These are phyloP conservation scores for Globisporangium lucens DNA, from an alignment of 352 stramenopile genomes.

Conservation along the genomic window DNA sequence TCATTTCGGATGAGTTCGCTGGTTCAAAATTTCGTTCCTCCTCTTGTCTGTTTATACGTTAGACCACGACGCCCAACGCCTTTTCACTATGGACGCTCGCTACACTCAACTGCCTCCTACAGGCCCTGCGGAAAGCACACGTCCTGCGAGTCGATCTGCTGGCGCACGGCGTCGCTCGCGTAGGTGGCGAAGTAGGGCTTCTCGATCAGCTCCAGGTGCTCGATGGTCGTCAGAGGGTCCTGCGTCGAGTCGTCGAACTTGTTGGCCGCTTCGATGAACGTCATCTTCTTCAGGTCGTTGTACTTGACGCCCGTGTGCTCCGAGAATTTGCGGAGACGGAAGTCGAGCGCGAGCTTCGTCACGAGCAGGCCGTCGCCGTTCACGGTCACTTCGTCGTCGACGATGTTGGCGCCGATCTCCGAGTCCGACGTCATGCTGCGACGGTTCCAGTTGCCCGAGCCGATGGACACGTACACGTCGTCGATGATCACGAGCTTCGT, in stretches of 20 bases:
- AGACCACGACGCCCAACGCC: neutral
- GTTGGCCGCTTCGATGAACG: slow-evolving; percentile 36
- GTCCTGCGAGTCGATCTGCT: slow-evolving; percentile 21
- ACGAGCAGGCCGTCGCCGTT: slow-evolving; percentile 32
- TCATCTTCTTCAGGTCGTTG: slow-evolving; percentile 35
- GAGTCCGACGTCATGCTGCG: slow-evolving; percentile 67
- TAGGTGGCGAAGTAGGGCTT: slow-evolving; percentile 22
- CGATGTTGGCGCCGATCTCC: slow-evolving; percentile 51
- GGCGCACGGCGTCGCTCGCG: slow-evolving; percentile 17
- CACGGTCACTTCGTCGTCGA: slow-evolving; percentile 34
- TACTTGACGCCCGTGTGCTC: slow-evolving; percentile 44
- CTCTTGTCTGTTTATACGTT: too few relatives aligned
- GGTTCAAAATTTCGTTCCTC: neutral
- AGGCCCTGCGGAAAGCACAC: slow-evolving; percentile 13
- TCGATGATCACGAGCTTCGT: slow-evolving; percentile 74
- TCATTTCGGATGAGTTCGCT: neutral
- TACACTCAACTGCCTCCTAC: neutral
- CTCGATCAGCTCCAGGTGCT: slow-evolving; percentile 24
- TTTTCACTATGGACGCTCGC: neutral
- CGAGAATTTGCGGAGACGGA: slow-evolving; percentile 56
- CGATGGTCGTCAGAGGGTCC: slow-evolving; percentile 27
- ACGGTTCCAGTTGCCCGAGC: slow-evolving; percentile 91
- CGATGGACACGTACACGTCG: slow-evolving; percentile 69
- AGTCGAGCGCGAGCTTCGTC: slow-evolving; percentile 37
- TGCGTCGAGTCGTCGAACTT: slow-evolving; percentile 29